A percentile compares a stretch with the other conserved stretches of the same genome.
phyloP scores from a whole-genome alignment of 768 basidiomycete genomes.

The Tulasnella sp. region DNA sequence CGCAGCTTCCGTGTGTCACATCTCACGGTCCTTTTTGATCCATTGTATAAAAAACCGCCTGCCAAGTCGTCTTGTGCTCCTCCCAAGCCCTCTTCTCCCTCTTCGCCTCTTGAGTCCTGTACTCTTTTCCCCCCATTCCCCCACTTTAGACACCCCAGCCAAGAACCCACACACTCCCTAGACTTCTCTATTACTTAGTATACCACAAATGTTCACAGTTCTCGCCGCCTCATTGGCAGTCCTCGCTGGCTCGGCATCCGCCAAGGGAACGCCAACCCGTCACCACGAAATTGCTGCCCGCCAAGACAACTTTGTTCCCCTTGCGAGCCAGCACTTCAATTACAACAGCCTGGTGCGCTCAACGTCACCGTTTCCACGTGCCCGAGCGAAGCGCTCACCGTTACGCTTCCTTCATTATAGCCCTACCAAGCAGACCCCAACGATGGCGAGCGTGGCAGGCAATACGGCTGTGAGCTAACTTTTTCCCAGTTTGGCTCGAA shows the following conservation, averaged over 20 bases:
- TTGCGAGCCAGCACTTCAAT: conserved; percentile 23
- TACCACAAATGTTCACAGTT: conserved; percentile 1
- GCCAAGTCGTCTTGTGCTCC: background rate
- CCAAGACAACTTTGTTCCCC: background rate
- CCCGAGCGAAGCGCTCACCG: background rate
- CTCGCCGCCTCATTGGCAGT: conserved; percentile 6
- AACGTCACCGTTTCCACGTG: background rate
- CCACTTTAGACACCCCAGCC: background rate
- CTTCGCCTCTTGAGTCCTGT: conserved; percentile 1
- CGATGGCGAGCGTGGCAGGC: conserved; percentile 48
- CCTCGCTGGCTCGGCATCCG: conserved; percentile 18
- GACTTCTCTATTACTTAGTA: background rate
- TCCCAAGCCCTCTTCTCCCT: background rate
- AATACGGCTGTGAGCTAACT: conserved; percentile 49
- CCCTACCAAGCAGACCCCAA: conserved; percentile 37
- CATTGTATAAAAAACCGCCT: conserved; percentile 7
- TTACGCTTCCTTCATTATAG: conserved; percentile 18
- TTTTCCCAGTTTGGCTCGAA: background rate
- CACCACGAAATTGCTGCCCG: background rate
- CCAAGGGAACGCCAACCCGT: conserved; percentile 1
- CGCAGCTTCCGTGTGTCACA: background rate
- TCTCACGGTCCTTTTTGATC: background rate
- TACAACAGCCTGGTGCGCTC: conserved; percentile 19
- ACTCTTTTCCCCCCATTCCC: background rate
- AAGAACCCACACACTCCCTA: conserved; percentile 10